Evolutionary conservation across 2,329 filamentous ascomycete genomes (phyloP), one percentile per base, ranked within the genome.

Genomic region (Cryphonectria japonica): DNA sequence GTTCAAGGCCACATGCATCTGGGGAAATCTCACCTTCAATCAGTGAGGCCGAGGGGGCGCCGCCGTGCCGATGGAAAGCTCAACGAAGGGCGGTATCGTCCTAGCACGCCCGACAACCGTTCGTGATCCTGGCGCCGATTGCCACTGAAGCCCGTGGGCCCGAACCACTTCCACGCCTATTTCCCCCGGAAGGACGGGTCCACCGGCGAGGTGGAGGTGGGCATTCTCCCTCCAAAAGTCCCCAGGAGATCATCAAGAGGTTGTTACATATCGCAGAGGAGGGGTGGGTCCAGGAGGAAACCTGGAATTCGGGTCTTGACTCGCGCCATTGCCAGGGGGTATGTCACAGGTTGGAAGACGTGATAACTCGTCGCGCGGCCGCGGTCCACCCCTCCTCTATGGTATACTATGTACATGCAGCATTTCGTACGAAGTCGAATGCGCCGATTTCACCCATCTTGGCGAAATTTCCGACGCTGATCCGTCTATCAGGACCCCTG

Each of bases 11-110:
- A 78, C 75, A 52, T 87, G 85, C 32, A 78, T 78, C 43, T 88
- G 86, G 85, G 87, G 86, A 70, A 76, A 77, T 7, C 86, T 88
- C 75, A 75, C 73, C 19, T 87, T 87, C 76, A 76, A 75, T 57
- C 74, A 73, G 62, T 72, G 57, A 67, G 39, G 66, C 32, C 46
- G 50, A 69, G 13, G 37, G 60, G 46, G 46, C 22, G 19, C n/a
- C 16, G 59, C n/a, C 34, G 22, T 16, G 26, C 62, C 16, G 59
- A 37, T n/a, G 37, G 19, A 34, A 34, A 37, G 41, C 37, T 32
- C 50, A 65, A 50, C 41, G 9, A 46, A 62, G n/a, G 16, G 32
- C 52, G 62, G 43, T 39, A 46, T 63, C 61, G 37, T 65, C 60
- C 46, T 46, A 39, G 22, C 37, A 43, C 32, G 32, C 39, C 54